Conservation (phyloP, 2,329 filamentous ascomycete genomes). For the Coleophoma eucalyptorum region DNA sequence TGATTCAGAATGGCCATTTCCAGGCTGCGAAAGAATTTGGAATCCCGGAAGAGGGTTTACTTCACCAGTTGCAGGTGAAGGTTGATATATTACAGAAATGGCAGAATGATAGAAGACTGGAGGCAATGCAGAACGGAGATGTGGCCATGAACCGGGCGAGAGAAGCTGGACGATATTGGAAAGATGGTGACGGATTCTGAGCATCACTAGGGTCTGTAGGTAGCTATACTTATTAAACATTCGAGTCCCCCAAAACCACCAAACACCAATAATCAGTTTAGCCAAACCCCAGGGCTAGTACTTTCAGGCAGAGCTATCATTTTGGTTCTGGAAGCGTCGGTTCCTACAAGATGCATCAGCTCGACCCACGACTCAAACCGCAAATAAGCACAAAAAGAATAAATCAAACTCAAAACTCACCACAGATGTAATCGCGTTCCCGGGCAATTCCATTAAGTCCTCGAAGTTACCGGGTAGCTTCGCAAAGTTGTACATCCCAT, state of each 20-base stretch:
- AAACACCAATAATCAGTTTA: no score
- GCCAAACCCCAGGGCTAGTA: no score
- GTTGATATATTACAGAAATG: not conserved
- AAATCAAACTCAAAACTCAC: not conserved
- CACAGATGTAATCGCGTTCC: constrained; percentile 8
- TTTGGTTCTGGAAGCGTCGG: no score
- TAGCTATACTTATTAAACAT: no score
- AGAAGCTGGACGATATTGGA: constrained; percentile 1
- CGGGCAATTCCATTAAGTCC: constrained; percentile 16
- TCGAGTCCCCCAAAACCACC: no score
- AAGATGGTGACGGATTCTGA: constrained; percentile 2
- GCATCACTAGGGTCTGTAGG: not conserved
- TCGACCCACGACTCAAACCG: no score
- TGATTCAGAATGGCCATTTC: not conserved
- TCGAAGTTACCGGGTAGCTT: constrained; percentile 14
- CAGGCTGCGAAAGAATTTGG: not conserved
- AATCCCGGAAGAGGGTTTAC: not conserved
- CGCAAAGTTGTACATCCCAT: constrained; percentile 19
- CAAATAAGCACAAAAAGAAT: no score
- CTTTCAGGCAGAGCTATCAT: no score
- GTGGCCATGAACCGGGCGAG: not conserved
- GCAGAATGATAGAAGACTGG: not conserved
- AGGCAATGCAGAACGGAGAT: not conserved
- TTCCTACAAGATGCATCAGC: no score
- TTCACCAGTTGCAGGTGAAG: not conserved